A percentile compares a stretch with the other conserved stretches of the same genome.
Conservation (phyloP, 768 basidiomycete species). For the Boletus pseudo-olivaceus region DNA sequence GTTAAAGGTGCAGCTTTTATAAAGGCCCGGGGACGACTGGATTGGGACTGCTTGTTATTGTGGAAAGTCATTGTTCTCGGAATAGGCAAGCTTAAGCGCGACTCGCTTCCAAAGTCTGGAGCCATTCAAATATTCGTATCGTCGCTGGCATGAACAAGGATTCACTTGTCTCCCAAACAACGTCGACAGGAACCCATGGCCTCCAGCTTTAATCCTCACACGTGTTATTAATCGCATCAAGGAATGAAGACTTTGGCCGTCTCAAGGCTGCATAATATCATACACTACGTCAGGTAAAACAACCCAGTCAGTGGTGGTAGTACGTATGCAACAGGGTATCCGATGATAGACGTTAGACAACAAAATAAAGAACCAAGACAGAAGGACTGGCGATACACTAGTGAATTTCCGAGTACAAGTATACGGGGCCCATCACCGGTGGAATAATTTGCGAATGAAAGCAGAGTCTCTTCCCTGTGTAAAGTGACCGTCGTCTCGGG, state of each 20-base stretch:
- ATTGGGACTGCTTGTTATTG: constrained; percentile 15
- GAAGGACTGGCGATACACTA: constrained; percentile 28
- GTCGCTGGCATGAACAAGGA: constrained; percentile 5
- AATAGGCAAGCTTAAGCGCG: background rate
- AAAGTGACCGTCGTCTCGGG: constrained; percentile 31
- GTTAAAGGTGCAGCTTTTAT: constrained; percentile 14
- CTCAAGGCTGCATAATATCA: constrained; percentile 17
- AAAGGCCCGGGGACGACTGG: background rate
- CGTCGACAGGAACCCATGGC: background rate
- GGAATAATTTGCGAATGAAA: constrained; percentile 51
- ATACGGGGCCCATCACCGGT: constrained; percentile 29
- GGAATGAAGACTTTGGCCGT: background rate
- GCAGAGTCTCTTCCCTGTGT: constrained; percentile 39
- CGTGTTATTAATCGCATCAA: background rate
- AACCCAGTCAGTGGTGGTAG: constrained; percentile 29
- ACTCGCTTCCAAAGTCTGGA: background rate
- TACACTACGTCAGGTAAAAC: constrained; percentile 26
- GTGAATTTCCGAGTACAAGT: constrained; percentile 21
- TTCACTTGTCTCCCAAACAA: constrained; percentile 1
- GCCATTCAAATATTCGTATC: background rate
- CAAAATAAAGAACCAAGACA: constrained; percentile 27
- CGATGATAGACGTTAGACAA: constrained; percentile 25
- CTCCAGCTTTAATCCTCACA: too few relatives aligned
- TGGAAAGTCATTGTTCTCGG: constrained; percentile 14
- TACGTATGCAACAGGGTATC: constrained; percentile 39